Evolutionary conservation across 371 early-diverging fungal genomes (phyloP).

Genomic region (Coemansia sp.): DNA sequence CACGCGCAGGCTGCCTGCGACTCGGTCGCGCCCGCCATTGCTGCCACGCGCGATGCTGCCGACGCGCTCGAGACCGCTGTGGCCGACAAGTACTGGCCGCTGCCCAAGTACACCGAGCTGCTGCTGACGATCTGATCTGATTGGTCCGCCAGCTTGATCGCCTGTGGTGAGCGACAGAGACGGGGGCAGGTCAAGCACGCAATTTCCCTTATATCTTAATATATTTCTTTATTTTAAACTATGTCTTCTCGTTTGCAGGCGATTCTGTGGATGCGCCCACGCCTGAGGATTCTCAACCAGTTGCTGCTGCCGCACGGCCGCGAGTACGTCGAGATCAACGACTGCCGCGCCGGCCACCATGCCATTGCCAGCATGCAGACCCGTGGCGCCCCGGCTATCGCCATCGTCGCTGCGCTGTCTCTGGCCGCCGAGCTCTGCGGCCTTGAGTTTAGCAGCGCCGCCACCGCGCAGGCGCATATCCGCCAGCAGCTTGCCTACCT

Average conservation of each 20-base stretch:
- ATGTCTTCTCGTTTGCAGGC: conserved; percentile 59
- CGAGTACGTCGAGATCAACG: conserved; percentile 69
- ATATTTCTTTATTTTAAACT: neutral
- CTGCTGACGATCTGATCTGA: conserved; percentile 76
- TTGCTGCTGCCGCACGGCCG: conserved; percentile 87
- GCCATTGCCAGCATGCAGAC: conserved; percentile 95
- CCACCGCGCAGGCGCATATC: conserved; percentile 53
- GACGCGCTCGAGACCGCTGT: conserved; percentile 80
- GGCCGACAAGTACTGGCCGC: conserved; percentile 90
- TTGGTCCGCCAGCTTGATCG: too few species aligned
- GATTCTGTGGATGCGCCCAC: conserved; percentile 70
- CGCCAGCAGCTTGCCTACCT: conserved; percentile 70
- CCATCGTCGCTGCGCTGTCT: conserved; percentile 91
- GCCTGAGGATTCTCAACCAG: conserved; percentile 84
- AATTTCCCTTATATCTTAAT: too few species aligned
- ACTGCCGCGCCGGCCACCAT: conserved; percentile 74
- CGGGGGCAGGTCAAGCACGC: too few species aligned
- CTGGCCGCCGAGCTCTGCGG: conserved; percentile 79
- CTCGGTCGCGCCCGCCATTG: conserved; percentile 69
- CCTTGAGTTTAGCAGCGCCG: conserved; percentile 30
- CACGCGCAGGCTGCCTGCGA: conserved; percentile 65
- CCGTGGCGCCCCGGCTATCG: conserved; percentile 95
- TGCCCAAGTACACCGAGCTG: conserved; percentile 96
- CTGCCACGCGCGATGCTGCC: conserved; percentile 66
- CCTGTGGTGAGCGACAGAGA: too few species aligned